These are phyloP conservation scores for Alternaria gaisen DNA, from an alignment of 2,329 filamentous ascomycete species.

Conservation along the genomic window DNA sequence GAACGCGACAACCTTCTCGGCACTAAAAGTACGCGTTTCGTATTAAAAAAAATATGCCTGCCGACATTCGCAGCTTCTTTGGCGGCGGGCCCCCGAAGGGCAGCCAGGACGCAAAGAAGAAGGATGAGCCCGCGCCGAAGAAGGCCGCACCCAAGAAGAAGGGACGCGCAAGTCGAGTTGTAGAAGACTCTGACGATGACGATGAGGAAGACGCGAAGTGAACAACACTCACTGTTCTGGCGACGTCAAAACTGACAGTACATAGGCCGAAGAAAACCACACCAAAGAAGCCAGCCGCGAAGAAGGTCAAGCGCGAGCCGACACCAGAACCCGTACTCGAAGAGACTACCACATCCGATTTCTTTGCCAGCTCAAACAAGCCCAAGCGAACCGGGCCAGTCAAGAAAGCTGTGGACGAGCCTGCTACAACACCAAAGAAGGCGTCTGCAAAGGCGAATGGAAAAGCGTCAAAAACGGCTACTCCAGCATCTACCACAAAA, in stretches of 20 bases:
- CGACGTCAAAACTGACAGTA: conserved; percentile 33
- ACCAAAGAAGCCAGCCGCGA: conserved; percentile 65
- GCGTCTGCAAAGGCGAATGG: conserved; percentile 46
- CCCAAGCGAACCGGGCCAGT: conserved; percentile 59
- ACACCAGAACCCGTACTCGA: conserved; percentile 62
- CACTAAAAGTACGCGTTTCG: neutral
- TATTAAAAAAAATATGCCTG: conserved; percentile 74
- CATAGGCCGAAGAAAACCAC: conserved; percentile 53
- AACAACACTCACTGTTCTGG: neutral
- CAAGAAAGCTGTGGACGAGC: conserved; percentile 40
- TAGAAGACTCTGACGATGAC: conserved; percentile 78
- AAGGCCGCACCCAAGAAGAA: conserved; percentile 55
- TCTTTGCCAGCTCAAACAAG: conserved; percentile 68
- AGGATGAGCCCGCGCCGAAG: conserved; percentile 45
- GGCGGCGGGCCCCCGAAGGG: conserved; percentile 74
- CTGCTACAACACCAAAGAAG: conserved; percentile 50
- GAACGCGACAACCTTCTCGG: neutral
- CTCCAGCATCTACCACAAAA: conserved; percentile 48
- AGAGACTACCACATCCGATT: conserved; percentile 69
- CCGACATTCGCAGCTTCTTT: conserved; percentile 92
- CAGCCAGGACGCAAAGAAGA: conserved; percentile 47
- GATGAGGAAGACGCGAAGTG: conserved; percentile 54
- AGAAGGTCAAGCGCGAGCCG: conserved; percentile 63
- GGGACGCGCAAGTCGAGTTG: conserved; percentile 52
- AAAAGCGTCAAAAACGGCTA: conserved; percentile 42